Percentiles rank a stretch among this genome's conserved stretches.
Evolutionary conservation across 495 filamentous ascomycete species (phyloP).

Genomic region (Talaromyces proteolyticus): DNA sequence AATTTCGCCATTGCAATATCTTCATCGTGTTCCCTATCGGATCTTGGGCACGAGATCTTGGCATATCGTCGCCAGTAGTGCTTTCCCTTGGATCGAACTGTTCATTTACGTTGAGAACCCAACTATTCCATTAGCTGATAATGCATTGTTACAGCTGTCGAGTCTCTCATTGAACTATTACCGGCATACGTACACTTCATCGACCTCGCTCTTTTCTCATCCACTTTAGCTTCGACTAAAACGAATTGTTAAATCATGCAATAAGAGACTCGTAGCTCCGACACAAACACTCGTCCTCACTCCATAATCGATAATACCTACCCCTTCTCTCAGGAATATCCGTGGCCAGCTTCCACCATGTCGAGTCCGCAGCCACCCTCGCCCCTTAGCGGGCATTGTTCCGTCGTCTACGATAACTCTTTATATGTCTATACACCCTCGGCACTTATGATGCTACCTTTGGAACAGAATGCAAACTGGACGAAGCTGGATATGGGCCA

Average conservation of each 20-base stretch:
- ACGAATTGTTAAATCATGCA: neutral
- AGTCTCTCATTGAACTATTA: too few species aligned
- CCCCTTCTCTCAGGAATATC: neutral
- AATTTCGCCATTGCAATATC: too few species aligned
- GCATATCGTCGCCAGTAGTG: too few species aligned
- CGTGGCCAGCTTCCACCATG: conserved; percentile 36
- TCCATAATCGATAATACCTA: neutral
- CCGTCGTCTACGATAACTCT: conserved; percentile 72
- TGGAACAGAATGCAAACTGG: conserved; percentile 70
- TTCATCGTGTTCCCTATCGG: too few species aligned
- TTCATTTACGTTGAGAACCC: too few species aligned
- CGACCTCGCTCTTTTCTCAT: neutral
- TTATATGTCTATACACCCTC: conserved; percentile 76
- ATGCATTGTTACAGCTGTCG: too few species aligned
- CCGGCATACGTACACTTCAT: too few species aligned
- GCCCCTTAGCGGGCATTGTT: conserved; percentile 70
- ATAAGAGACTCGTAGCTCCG: neutral
- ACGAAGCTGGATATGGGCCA: conserved; percentile 53
- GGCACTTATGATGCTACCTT: conserved; percentile 68
- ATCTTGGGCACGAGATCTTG: too few species aligned
- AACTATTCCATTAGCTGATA: too few species aligned
- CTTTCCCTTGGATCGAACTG: too few species aligned
- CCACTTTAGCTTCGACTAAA: neutral
- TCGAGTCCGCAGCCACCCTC: conserved; percentile 57
- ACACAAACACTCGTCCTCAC: neutral